phyloP scores from a whole-genome alignment of 257 asterid genomes.

The Solanum sitiens region DNA sequence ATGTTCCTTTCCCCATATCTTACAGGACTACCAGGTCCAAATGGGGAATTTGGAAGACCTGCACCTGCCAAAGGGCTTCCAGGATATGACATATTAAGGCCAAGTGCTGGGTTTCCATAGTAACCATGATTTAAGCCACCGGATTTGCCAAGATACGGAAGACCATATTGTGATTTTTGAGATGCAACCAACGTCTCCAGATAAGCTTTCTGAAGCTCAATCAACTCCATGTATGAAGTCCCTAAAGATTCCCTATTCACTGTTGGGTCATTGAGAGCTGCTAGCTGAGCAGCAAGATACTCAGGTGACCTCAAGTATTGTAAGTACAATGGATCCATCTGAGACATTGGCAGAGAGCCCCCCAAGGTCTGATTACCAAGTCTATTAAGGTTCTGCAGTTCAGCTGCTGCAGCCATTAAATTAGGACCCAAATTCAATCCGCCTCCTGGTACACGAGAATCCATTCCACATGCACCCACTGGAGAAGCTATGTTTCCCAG shows the following conservation, averaged over 20 bases:
- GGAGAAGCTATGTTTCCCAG: constrained; percentile 37
- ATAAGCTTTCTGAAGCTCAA: constrained; percentile 55
- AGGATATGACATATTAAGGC: constrained; percentile 34
- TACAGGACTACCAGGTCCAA: constrained; percentile 37
- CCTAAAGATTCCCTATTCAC: constrained; percentile 27
- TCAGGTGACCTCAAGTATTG: constrained; percentile 42
- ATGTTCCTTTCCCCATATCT: constrained; percentile 38
- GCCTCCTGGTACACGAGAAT: constrained; percentile 33
- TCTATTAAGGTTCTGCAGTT: constrained; percentile 38
- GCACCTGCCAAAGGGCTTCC: constrained; percentile 39
- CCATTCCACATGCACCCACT: constrained; percentile 33
- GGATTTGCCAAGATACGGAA: constrained; percentile 25
- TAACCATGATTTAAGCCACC: constrained; percentile 28
- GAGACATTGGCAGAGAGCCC: constrained; percentile 30
- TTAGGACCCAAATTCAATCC: constrained; percentile 38
- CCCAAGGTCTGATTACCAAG: constrained; percentile 34
- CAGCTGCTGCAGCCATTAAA: constrained; percentile 39
- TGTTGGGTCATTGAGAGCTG: constrained; percentile 35
- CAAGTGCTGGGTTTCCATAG: constrained; percentile 41
- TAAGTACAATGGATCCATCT: constrained; percentile 45
- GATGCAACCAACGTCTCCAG: constrained; percentile 33
- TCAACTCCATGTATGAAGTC: constrained; percentile 34
- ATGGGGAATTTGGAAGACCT: constrained; percentile 29
- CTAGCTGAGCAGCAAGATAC: constrained; percentile 29
- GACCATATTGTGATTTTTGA: constrained; percentile 47